Evolutionary conservation across 192 early-diverging fungal genomes (phyloP).

Genomic region (Backusella australiensis): DNA sequence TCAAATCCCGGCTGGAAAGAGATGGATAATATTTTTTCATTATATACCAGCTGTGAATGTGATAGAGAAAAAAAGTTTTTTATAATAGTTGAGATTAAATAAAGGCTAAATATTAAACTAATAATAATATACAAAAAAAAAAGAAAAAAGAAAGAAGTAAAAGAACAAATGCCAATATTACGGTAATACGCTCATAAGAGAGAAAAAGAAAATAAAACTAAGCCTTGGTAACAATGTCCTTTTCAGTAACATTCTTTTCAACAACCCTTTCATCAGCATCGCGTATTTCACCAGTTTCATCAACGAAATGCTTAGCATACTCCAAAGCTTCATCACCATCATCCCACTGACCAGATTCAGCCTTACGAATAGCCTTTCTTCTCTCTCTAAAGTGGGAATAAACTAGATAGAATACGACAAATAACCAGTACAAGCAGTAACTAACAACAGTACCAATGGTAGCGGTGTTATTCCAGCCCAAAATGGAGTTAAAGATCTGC

Average conservation of each 20-base stretch:
- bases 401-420: conserved; percentile 47
- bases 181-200: neutral
- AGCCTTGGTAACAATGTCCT: neutral
- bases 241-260: neutral
- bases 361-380: conserved; percentile 11
- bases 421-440: conserved; percentile 83
- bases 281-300: conserved; percentile 15
- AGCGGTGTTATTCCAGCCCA: conserved; percentile 76
- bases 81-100: neutral
- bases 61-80: neutral
- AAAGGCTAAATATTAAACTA: neutral
- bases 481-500: conserved; percentile 67
- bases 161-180: neutral
- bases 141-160: neutral
- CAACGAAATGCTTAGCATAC: conserved; percentile 19
- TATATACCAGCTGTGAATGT: neutral
- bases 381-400: conserved; percentile 41
- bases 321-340: conserved; percentile 24
- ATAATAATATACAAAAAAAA: neutral
- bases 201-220: neutral
- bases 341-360: conserved; percentile 11
- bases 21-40: neutral
- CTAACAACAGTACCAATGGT: conserved; percentile 70
- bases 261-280: neutral
- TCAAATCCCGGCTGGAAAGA: neutral